phyloP scores from a whole-genome alignment of 129 eudicot species.

The Centrapalus pauciflorus region DNA sequence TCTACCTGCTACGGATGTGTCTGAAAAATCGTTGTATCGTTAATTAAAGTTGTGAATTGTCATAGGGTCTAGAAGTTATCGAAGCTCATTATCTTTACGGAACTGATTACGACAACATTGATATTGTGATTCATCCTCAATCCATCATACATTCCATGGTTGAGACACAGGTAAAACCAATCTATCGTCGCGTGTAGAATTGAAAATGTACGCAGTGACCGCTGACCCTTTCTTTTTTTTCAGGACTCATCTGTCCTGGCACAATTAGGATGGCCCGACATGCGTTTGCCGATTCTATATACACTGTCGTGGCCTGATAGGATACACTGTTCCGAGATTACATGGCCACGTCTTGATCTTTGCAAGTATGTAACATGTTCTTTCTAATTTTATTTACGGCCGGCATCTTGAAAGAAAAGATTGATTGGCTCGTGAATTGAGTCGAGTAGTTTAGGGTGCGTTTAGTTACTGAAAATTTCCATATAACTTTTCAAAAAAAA shows the following conservation, averaged over 20 bases:
- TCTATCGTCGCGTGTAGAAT: too few relatives aligned
- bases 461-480: too few relatives aligned
- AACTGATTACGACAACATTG: constrained; percentile 82
- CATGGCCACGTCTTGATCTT: constrained; percentile 99
- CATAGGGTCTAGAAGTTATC: constrained; percentile 94
- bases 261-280: constrained; percentile 98
- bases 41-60: constrained; percentile 2
- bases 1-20: not conserved
- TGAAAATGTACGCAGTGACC: not conserved
- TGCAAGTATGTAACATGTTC: constrained; percentile 66
- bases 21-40: not conserved
- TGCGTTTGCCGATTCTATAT: constrained; percentile 95
- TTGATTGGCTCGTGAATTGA: too few relatives aligned
- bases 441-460: too few relatives aligned
- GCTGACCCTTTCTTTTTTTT: constrained; percentile 4
- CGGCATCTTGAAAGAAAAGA: too few relatives aligned
- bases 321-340: constrained; percentile 84
- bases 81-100: constrained; percentile 99
- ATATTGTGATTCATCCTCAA: constrained; percentile 95
- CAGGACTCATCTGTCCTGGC: constrained; percentile 95
- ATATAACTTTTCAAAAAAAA: too few relatives aligned
- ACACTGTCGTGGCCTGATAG: constrained; percentile 97
- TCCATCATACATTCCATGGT: constrained; percentile 98
- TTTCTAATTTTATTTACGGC: too few relatives aligned
- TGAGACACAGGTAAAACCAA: constrained; percentile 77